Evolutionary conservation across 139 green algal species (phyloP).

Genomic region (Closterium sp.): DNA sequence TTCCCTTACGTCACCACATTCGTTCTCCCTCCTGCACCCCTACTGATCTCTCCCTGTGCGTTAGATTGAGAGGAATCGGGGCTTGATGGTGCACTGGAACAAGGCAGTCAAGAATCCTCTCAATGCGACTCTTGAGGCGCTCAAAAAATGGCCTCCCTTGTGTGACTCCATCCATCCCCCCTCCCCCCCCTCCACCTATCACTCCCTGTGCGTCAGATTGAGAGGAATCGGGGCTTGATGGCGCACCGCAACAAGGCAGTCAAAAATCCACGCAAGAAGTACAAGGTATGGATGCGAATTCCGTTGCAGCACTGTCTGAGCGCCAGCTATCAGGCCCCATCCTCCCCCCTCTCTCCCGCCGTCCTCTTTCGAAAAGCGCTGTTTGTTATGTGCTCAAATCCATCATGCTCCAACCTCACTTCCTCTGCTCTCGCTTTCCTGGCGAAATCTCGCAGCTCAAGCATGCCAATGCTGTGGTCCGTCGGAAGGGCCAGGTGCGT

Average conservation of each 20-base stretch:
- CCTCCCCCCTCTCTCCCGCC: background rate
- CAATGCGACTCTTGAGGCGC: too few relatives aligned
- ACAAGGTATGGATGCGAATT: conserved; percentile 43
- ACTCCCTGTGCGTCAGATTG: conserved; percentile 60
- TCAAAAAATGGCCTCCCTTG: too few relatives aligned
- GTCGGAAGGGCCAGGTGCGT: conserved; percentile 87
- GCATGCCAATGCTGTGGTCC: conserved; percentile 68
- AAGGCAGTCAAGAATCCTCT: conserved; percentile 94
- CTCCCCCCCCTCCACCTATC: background rate
- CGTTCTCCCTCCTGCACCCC: too few relatives aligned
- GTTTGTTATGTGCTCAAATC: too few relatives aligned
- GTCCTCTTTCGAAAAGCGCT: background rate
- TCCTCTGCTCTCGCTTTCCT: background rate
- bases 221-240: conserved; percentile 95
- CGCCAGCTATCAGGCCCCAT: too few relatives aligned
- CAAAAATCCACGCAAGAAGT: conserved; percentile 91
- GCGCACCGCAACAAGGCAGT: conserved; percentile 85
- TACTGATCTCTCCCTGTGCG: too few relatives aligned
- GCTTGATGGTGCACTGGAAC: conserved; percentile 89
- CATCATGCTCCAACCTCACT: background rate
- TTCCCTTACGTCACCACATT: background rate
- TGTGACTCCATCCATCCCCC: background rate
- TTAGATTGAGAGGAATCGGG: conserved; percentile 90
- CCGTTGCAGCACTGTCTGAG: too few relatives aligned
- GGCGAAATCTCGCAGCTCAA: background rate